phyloP scores from a whole-genome alignment of 495 filamentous ascomycete genomes.

The Lophiostoma macrostomum region DNA sequence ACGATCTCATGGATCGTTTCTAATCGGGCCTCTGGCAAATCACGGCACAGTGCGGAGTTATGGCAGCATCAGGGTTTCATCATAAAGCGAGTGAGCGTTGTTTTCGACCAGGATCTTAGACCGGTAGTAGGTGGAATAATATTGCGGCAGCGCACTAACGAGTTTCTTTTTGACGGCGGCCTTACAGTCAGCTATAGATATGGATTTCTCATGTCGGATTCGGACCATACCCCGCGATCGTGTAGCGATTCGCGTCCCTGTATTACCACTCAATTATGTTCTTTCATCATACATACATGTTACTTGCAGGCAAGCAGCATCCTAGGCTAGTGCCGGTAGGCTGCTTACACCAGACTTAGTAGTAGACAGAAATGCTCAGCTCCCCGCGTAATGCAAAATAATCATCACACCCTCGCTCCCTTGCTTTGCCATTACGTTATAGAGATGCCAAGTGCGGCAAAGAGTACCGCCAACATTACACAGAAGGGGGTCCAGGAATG shows the following conservation, averaged over 20 bases:
- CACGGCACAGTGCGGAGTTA: conserved; percentile 21
- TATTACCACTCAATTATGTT: conserved; percentile 25
- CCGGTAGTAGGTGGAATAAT: conserved; percentile 7
- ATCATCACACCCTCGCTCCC: no score
- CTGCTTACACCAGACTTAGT: not conserved
- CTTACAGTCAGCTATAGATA: conserved; percentile 7
- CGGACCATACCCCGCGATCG: conserved; percentile 30
- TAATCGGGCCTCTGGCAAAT: conserved; percentile 3
- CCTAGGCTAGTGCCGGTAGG: not conserved
- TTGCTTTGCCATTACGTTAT: conserved; percentile 28
- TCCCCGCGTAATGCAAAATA: conserved; percentile 25
- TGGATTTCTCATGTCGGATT: conserved; percentile 25
- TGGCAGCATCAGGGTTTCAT: conserved; percentile 18
- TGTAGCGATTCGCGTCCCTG: conserved; percentile 22
- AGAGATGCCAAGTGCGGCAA: conserved; percentile 22
- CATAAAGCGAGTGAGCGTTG: conserved; percentile 23
- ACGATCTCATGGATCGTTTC: conserved; percentile 34
- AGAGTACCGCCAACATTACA: not conserved
- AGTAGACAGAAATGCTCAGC: conserved; percentile 25
- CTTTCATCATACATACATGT: not conserved
- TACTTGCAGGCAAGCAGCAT: not conserved
- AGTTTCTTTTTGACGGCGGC: conserved; percentile 18
- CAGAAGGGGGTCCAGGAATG: conserved; percentile 13
- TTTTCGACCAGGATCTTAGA: conserved; percentile 11
- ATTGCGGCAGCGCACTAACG: conserved; percentile 18